Evolutionary conservation across 371 early-diverging fungal species (phyloP).

Genomic region (Entomophthora muscae): DNA sequence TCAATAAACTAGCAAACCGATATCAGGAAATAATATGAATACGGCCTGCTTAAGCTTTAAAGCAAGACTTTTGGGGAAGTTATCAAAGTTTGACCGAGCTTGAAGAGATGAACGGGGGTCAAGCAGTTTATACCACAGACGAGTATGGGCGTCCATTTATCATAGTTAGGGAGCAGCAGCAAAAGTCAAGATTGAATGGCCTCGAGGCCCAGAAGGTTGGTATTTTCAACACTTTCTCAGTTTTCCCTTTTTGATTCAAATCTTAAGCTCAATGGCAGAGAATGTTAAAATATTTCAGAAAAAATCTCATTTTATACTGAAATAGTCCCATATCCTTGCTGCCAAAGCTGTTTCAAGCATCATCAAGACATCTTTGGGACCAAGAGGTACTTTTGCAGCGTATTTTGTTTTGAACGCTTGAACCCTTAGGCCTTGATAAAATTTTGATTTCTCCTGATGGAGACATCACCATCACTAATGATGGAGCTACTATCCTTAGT

Average conservation of each 20-base stretch:
- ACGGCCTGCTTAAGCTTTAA: no score
- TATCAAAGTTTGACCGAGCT: no score
- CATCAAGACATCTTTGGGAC: conserved; percentile 97
- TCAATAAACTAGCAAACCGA: no score
- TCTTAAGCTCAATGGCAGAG: no score
- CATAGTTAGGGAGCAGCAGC: conserved; percentile 87
- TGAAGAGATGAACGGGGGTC: no score
- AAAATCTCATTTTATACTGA: no score
- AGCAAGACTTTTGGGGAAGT: no score
- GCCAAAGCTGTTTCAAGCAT: conserved; percentile 94
- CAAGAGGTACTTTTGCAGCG: conserved; percentile 54
- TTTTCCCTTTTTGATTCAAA: no score
- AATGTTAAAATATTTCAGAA: no score
- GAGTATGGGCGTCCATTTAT: conserved; percentile 95
- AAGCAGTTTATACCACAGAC: conserved; percentile 51
- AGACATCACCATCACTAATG: conserved; percentile 99
- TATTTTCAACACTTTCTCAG: no score
- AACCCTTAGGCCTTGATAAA: conserved; percentile 91
- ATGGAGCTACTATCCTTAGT: conserved; percentile 99
- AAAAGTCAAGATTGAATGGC: conserved; percentile 67
- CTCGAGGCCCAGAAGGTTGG: conserved; percentile 89
- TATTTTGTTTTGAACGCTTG: background rate
- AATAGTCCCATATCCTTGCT: conserved; percentile 93
- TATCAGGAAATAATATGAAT: no score
- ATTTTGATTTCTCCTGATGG: conserved; percentile 98